Evolutionary conservation across 2,329 filamentous ascomycete species (phyloP).

Genomic region (Aspergillus transmontanensis): DNA sequence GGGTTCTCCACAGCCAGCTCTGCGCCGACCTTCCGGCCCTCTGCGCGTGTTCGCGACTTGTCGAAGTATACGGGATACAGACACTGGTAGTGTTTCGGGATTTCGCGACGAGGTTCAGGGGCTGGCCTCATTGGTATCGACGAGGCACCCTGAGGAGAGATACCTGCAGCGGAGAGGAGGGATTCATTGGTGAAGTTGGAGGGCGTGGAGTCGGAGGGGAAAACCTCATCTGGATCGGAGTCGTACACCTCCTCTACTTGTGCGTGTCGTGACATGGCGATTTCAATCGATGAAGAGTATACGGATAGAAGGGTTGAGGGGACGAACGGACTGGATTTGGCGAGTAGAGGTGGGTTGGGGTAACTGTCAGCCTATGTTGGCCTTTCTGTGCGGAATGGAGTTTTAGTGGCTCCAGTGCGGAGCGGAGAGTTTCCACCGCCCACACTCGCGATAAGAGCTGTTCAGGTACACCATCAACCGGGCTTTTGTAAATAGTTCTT

Average conservation of each 20-base stretch:
- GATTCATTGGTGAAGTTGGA: constrained; percentile 49
- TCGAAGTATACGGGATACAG: constrained; percentile 98
- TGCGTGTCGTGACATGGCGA: constrained; percentile 73
- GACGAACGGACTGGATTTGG: neutral
- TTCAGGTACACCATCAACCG: neutral
- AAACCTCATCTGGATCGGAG: constrained; percentile 86
- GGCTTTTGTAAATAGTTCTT: neutral
- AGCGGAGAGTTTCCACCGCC: constrained; percentile 18
- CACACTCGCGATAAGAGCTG: neutral
- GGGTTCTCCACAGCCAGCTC: constrained; percentile 79
- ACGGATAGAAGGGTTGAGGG: neutral
- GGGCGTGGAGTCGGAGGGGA: constrained; percentile 61
- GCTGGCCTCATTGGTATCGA: constrained; percentile 33
- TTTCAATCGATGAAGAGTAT: neutral
- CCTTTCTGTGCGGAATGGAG: constrained; percentile 26
- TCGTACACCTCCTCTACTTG: constrained; percentile 92
- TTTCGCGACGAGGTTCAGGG: constrained; percentile 53
- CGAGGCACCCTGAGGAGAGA: constrained; percentile 31
- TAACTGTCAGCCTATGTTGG: constrained; percentile 14
- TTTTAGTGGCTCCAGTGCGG: constrained; percentile 18
- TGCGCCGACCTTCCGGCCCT: constrained; percentile 77
- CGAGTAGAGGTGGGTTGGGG: neutral
- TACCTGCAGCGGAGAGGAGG: constrained; percentile 41
- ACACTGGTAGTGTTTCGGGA: constrained; percentile 77
- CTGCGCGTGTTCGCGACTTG: constrained; percentile 62